These are phyloP conservation scores for Spizellomyces punctatus DNA, from an alignment of 192 early-diverging fungal species.

Conservation along the genomic window DNA sequence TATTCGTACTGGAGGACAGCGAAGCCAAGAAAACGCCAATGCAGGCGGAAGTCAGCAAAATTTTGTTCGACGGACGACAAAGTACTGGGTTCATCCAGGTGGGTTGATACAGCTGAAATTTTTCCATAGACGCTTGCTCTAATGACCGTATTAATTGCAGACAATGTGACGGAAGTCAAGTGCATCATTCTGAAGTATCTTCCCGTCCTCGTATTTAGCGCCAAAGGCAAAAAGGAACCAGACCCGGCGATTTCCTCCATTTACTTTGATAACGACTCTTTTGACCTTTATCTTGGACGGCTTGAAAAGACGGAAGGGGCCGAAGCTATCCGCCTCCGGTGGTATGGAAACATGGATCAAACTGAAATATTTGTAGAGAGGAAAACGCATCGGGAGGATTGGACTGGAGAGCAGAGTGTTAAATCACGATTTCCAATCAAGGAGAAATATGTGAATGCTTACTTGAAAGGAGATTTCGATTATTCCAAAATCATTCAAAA, in stretches of 20 bases:
- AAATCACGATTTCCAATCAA: slow-evolving; percentile 93
- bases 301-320: slow-evolving; percentile 88
- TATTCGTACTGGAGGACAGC: slow-evolving; percentile 46
- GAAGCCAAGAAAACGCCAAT: slow-evolving; percentile 27
- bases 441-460: slow-evolving; percentile 89
- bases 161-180: slow-evolving; percentile 94
- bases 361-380: slow-evolving; percentile 94
- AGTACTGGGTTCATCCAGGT: slow-evolving; percentile 93
- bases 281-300: slow-evolving; percentile 87
- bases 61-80: slow-evolving; percentile 84
- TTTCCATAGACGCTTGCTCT: not conserved
- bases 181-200: slow-evolving; percentile 86
- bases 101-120: slow-evolving; percentile 6
- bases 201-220: slow-evolving; percentile 86
- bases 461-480: slow-evolving; percentile 75
- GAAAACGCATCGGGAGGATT: slow-evolving; percentile 95
- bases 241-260: slow-evolving; percentile 91
- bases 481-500: slow-evolving; percentile 77
- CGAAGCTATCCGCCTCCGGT: slow-evolving; percentile 78
- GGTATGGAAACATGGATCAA: slow-evolving; percentile 88
- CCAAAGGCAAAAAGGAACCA: slow-evolving; percentile 61
- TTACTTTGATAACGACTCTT: slow-evolving; percentile 88
- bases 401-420: slow-evolving; percentile 73
- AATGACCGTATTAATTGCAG: slow-evolving; percentile 31
- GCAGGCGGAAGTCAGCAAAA: slow-evolving; percentile 51